Base-by-base conservation (phyloP, 345 rosid genomes). In the Linum usitatissimum region DNA sequence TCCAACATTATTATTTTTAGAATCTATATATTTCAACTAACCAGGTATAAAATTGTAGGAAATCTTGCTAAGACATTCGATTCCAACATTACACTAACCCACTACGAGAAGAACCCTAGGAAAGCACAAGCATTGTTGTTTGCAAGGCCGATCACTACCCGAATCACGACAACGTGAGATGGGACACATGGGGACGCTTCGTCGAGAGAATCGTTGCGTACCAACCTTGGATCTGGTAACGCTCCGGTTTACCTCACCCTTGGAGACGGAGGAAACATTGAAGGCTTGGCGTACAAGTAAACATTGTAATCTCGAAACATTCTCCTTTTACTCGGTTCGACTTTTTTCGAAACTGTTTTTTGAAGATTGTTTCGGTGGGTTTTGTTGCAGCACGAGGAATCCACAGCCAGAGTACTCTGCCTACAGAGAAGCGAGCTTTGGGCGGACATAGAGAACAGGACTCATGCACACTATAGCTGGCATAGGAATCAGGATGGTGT, bases 221-320 rank as follows among this genome's bases (percentile, higher is more conserved):
- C 78, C 95, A 89, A 58, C 97, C 98, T 3, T 92, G 98, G 96
- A 89, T 92, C 73, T 92, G 98, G 98, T 83, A 79, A 85, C 13
- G 98, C 96, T 49, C 90, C 95, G 0, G 84, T 92, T 17, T 89
- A 92, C 66, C 81, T 89, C 53, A 85, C 90, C 19, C 81, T 92
- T 55, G 96, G 96, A 0, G 96, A 92, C 61, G 95, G 98, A 61
- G 98, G 95, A 39, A 92, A 92, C 66, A 23, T 78, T 9, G 98
- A 92, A 73, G 94, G 98, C 64, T 77, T 92, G 55, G 88, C 88
- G 34, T 85, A 66, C 58, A 80, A 79, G 96, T 92, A 79, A 81
- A 71, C 70, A 55, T 6, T n/a, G 40, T 30, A 2, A 31, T 17
- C n/a, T 20, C 34, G 28, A 23, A n/a, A n/a, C 18, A 55, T 20